Evolutionary conservation across 2,329 filamentous ascomycete genomes (phyloP), one percentile per base, ranked within the genome.

Genomic region (Pseudogymnoascus sp.): DNA sequence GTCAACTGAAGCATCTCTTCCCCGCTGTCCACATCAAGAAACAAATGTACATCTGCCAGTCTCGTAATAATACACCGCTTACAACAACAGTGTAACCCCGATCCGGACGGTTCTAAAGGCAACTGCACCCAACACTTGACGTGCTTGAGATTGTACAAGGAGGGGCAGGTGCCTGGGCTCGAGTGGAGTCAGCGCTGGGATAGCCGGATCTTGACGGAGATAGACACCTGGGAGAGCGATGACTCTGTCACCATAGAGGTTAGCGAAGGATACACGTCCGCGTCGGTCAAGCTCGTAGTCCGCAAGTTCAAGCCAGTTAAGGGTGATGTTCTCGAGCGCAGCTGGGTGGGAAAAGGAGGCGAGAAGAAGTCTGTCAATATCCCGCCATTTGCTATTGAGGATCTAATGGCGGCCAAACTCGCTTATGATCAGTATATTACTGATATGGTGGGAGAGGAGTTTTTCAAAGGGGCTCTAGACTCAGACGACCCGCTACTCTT

Each of bases 161-260:
- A 81, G 0, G 81, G 81, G 6, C 81, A 83, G 65, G 82, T 85
- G 21, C 79, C 81, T 58, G 82, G 82, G 0, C 78, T 78, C 63
- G 81, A 85, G 67, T 86, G 83, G 83, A 85, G 82, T 1, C 76
- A 76, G 17, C 77, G 84, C 41, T 86, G 83, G 84, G 78, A 77
- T 59, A 79, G 82, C 65, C 81, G 79, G 64, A 79, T 80, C 75
- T 80, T 55, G 9, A 80, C 83, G 58, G 79, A 83, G 27, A 83
- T 86, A 61, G 78, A 79, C 31, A 77, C 76, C 60, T 86, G 84
- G 84, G 80, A 77, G 5, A 80, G 80, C 1, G 65, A 73, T 2
- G 80, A 84, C n/a, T 74, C 77, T 29, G 80, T 75, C 64, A 75
- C 67, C 1, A 81, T 86, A 48, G 71, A 72, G 35, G 74, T 86